Base-by-base conservation (phyloP, 495 filamentous ascomycete species). In the Aeminium ludgeri region DNA sequence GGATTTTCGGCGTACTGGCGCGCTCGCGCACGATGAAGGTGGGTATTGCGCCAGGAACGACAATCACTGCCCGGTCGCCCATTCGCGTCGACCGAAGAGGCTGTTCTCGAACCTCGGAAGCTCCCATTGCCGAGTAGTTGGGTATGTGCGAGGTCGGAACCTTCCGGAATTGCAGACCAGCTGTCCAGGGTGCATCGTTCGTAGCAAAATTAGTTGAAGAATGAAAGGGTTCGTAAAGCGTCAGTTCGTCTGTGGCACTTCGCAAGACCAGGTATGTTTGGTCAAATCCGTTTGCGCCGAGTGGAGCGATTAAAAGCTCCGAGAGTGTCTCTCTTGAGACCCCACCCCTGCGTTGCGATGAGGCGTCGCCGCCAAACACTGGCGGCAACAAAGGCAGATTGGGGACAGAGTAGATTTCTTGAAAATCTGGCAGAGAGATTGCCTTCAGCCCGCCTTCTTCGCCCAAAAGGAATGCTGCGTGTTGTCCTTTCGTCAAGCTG, bases 201-300 rank as follows among this genome's bases (percentile, higher is more conserved):
- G 30, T 25, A 8, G 34, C 10, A 6, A 2, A 8, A 17, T 10
- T 28, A 13, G 30, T 27, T 3, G 2, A 41, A 3, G 59, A 44
- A 10, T 58, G 64, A 55, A 78, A 85, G 0, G 86, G 84, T 54
- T 82, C 74, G 54, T 96, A 97, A 34, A 95, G 65, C n/a, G 76
- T 74, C 3, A 95, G 58, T 51, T 96, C 86, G 43, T 92, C 77
- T 44, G 71, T 77, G 10, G 68, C 67, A 31, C 82, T 79, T 20
- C 87, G 82, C 31, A 84, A 79, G 54, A 96, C 74, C 28, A 97
- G 64, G 56, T 89, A 82, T 16, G 89, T 84, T 10, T 69, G 73
- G 45, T 67, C 77, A 23, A 66, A 62, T 16, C 65, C 72, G 7
- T 66, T 53, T 57, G 93, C 83, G 10, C 89, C 89, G 31, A 97